Base-by-base conservation (phyloP, 495 filamentous ascomycete species). In the Podospora didyma region DNA sequence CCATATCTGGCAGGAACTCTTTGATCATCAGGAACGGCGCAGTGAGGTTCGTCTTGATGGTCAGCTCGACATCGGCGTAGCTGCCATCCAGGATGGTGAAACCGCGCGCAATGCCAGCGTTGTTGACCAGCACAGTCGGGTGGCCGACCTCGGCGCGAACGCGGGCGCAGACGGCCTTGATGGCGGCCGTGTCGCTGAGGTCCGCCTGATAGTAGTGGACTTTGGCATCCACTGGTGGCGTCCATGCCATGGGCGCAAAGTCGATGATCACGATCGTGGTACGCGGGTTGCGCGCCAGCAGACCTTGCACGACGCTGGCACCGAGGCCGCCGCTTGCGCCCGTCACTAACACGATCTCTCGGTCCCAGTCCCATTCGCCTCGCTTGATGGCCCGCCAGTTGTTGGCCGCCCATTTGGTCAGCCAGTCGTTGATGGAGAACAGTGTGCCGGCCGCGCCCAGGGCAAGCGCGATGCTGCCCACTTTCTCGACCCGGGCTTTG, bases 321-420 rank as follows among this genome's bases (percentile, higher is more conserved):
- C 63, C 63, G 42, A 68, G 53, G 17, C 65, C 63, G 28, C 56
- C 57, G 56, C 63, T 66, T 3, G 44, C 66, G 23, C 66, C 66
- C 12, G 63, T 68, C 11, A 68, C 58, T 16, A 68, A 44, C n/a
- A 68, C 66, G 28, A 68, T 66, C 45, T 68, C 63, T 11, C 56
- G 42, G 19, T 52, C 26, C 56, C 63, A 63, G 58, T 55, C 56
- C 65, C 67, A 68, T 26, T 67, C 67, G 20, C 50, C 62, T 2
- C 17, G 50, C 2, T 24, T 52, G 17, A 49, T 58, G 11, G 26
- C 17, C 1, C 58, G 58, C 60, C 62, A 65, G 58, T 67, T 69
- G 62, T 69, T 69, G 58, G 62, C 47, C 45, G 52, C 46, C 64
- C 58, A 61, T 24, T 62, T 67, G 51, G 51, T 65, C 37, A 69